Evolutionary conservation across 805 yeast species (phyloP), one percentile per base, ranked within the genome.

Genomic region (Metschnikowia picachoensis): DNA sequence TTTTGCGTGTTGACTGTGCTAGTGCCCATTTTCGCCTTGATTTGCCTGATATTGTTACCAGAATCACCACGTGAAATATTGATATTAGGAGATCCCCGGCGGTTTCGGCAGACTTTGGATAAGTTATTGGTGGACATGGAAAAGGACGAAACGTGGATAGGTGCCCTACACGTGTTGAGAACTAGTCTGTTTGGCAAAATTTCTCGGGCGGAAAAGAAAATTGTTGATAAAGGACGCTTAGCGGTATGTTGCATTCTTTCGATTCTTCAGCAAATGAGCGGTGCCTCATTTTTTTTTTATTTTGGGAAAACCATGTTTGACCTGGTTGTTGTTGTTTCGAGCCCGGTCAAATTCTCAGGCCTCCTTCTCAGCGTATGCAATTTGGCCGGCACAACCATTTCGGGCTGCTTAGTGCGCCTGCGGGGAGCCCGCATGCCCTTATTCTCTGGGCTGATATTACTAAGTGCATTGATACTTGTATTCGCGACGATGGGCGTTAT

Each of bases 221-320:
- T 32, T 14, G 20, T 36, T 8, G n/a, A 39, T 39, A 36, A 16
- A 15, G 14, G 38, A 29, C 47, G 44, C 8, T 40, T 48, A 33
- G 25, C 20, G 20, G 37, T 37, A 30, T 60, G 68, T 48, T 57
- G 64, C 25, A 16, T 44, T 3, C 39, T 66, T 15, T 60, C 62
- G 66, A 49, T 56, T n/a, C 59, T 64, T 40, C 71, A 65, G 53
- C 72, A 66, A 44, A 53, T 65, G 31, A 60, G 69, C 2, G 71
- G 70, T 2, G 65, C 64, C 17, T 63, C 62, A 39, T 66, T 61
- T 40, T 64, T 64, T 38, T 65, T 67, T 34, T 67, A 66, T 48
- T 67, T 56, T 37, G 65, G 66, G 14, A 55, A 56, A 15, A 36
- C 54, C 3, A 50, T 65, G 27, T 61, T 62, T 48, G 48, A 55